Conservation (phyloP, 75 land plant species). For the Adiantum capillusveneris region DNA sequence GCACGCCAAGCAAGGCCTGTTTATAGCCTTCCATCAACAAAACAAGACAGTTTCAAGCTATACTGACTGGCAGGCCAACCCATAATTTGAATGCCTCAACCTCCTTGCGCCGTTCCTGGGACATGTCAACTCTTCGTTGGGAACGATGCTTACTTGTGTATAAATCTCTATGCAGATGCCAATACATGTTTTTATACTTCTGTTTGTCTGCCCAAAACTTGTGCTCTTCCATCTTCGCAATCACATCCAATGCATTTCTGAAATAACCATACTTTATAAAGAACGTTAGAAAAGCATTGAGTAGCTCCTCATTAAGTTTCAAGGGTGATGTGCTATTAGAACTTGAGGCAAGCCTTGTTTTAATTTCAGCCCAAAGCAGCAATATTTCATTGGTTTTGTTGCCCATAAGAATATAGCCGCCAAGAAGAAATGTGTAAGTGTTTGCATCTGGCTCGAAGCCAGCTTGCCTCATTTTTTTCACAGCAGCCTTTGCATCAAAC, state of each 20-base stretch:
- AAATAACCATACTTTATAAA: slow-evolving; percentile 7
- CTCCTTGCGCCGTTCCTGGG: slow-evolving; percentile 2
- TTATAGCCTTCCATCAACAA: too few relatives aligned
- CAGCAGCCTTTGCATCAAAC: neutral
- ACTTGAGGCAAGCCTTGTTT: neutral
- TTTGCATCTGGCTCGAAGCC: slow-evolving; percentile 1
- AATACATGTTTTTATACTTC: neutral
- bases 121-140: slow-evolving; percentile 6
- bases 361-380: slow-evolving; percentile 3
- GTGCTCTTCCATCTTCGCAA: neutral
- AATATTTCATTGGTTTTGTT: slow-evolving; percentile 4
- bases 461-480: neutral
- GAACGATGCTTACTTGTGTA: slow-evolving; percentile 8
- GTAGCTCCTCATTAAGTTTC: slow-evolving; percentile 5
- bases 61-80: slow-evolving; percentile 5
- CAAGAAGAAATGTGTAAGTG: neutral
- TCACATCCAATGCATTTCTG: slow-evolving; percentile 3
- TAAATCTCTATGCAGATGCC: neutral
- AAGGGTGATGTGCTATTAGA: neutral
- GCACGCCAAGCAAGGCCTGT: too few relatives aligned
- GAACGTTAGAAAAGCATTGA: slow-evolving; percentile 1
- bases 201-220: slow-evolving; percentile 1
- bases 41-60: too few relatives aligned
- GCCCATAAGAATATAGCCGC: slow-evolving; percentile 3
- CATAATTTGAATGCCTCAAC: slow-evolving; percentile 1